Conservation (phyloP, 768 basidiomycete species). For the Mycena belliarum region DNA sequence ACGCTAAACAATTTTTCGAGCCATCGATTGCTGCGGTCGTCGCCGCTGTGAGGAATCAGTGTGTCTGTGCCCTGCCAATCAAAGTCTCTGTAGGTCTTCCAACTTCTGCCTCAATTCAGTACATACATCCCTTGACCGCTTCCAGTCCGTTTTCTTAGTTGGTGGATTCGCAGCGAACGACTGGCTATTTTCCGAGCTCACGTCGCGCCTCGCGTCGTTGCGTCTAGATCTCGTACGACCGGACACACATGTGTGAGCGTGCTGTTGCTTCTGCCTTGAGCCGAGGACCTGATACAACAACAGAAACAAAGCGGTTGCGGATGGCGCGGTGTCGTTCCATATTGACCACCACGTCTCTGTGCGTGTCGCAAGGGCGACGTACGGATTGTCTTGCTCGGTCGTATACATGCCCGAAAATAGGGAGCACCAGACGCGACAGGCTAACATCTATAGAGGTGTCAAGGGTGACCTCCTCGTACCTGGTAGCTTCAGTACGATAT, state of each 20-base stretch:
- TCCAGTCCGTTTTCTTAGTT: constrained; percentile 46
- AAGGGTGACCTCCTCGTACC: background rate
- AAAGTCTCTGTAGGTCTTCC: constrained; percentile 32
- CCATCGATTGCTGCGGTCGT: constrained; percentile 41
- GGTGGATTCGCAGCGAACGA: constrained; percentile 56
- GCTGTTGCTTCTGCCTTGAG: background rate
- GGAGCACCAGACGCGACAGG: background rate
- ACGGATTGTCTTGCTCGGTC: constrained; percentile 1
- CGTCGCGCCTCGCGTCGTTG: constrained; percentile 33
- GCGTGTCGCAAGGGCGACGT: constrained; percentile 8
- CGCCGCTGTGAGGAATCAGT: constrained; percentile 36
- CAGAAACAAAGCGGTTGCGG: constrained; percentile 20
- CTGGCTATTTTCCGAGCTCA: constrained; percentile 46
- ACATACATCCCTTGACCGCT: background rate
- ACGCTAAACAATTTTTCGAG: constrained; percentile 45
- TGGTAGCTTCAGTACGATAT: background rate
- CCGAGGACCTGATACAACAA: background rate
- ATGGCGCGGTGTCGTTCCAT: constrained; percentile 18
- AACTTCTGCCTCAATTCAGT: background rate
- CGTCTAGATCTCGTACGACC: constrained; percentile 42
- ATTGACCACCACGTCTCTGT: constrained; percentile 17
- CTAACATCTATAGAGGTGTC: background rate
- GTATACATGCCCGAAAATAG: background rate
- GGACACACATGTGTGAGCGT: constrained; percentile 47
- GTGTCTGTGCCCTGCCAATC: constrained; percentile 28